Evolutionary conservation across 2,329 filamentous ascomycete genomes (phyloP).

Genomic region (Aspergillus fijiensis): DNA sequence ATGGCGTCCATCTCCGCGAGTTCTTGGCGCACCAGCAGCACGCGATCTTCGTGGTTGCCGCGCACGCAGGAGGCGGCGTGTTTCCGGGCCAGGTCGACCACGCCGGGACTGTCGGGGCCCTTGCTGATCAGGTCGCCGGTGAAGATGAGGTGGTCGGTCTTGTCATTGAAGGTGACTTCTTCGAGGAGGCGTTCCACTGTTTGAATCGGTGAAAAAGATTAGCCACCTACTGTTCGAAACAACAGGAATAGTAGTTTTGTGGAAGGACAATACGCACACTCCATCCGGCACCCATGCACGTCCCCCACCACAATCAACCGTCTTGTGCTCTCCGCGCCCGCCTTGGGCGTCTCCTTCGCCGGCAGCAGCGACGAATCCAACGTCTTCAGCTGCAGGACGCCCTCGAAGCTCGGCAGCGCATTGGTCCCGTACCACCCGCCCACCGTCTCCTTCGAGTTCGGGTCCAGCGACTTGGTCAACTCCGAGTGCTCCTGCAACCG

Average conservation of each 20-base stretch:
- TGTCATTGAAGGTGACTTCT: constrained; percentile 62
- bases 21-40: constrained; percentile 65
- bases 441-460: constrained; percentile 24
- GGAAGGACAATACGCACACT: constrained; percentile 49
- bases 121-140: constrained; percentile 81
- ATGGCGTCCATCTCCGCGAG: constrained; percentile 32
- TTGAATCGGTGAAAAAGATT: not conserved
- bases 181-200: constrained; percentile 60
- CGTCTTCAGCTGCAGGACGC: constrained; percentile 51
- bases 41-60: constrained; percentile 87
- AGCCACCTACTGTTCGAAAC: not conserved
- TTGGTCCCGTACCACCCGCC: constrained; percentile 50
- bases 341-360: constrained; percentile 18
- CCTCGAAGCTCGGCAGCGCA: constrained; percentile 48
- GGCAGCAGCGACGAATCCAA: constrained; percentile 52
- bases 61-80: constrained; percentile 78
- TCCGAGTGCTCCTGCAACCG: constrained; percentile 32
- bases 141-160: constrained; percentile 71
- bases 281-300: constrained; percentile 80
- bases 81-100: constrained; percentile 71
- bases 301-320: constrained; percentile 83
- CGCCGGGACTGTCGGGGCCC: constrained; percentile 76
- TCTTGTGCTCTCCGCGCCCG: constrained; percentile 38
- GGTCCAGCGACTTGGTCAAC: constrained; percentile 34
- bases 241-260: not conserved